Percentiles rank a stretch among this genome's conserved stretches.
Evolutionary conservation across 2,329 filamentous ascomycete genomes (phyloP).

Genomic region (Cadophora sp.): DNA sequence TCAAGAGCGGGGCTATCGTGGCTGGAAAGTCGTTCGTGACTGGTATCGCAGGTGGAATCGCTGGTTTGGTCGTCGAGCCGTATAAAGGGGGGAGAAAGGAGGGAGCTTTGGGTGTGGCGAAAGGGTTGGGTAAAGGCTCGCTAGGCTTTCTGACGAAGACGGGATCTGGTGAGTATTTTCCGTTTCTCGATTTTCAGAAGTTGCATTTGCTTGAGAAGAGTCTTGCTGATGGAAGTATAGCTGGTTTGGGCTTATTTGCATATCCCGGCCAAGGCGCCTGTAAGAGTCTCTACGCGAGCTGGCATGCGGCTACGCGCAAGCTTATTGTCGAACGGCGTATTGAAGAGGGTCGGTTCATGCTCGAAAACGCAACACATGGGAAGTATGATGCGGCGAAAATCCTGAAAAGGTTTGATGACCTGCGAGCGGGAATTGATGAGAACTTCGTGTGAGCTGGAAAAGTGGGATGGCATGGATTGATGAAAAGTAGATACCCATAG

Average conservation of each 20-base stretch:
- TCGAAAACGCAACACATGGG: background rate
- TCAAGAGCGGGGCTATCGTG: slow-evolving; percentile 75
- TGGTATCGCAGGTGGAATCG: background rate
- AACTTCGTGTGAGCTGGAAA: background rate
- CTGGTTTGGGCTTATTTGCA: background rate
- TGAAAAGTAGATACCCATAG: background rate
- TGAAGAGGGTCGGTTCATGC: background rate
- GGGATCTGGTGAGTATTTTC: background rate
- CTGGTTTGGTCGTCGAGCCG: slow-evolving; percentile 28
- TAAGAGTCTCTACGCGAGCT: background rate
- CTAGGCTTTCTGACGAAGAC: slow-evolving; percentile 27
- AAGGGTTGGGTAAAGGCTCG: slow-evolving; percentile 30
- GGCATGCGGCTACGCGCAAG: background rate
- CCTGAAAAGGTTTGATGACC: background rate
- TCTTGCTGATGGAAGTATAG: background rate
- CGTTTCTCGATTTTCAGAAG: too few species aligned
- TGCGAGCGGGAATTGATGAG: background rate
- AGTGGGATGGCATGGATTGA: background rate
- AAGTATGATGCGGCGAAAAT: background rate
- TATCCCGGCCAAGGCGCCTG: background rate
- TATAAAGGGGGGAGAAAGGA: slow-evolving; percentile 31
- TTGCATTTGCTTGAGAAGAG: background rate
- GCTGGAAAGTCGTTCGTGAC: slow-evolving; percentile 61
- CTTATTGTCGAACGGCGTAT: background rate
- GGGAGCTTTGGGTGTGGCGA: slow-evolving; percentile 27